A percentile compares a stretch with the other conserved stretches of the same genome.
phyloP scores from a whole-genome alignment of 129 eudicot genomes.

The Mikania micrantha region DNA sequence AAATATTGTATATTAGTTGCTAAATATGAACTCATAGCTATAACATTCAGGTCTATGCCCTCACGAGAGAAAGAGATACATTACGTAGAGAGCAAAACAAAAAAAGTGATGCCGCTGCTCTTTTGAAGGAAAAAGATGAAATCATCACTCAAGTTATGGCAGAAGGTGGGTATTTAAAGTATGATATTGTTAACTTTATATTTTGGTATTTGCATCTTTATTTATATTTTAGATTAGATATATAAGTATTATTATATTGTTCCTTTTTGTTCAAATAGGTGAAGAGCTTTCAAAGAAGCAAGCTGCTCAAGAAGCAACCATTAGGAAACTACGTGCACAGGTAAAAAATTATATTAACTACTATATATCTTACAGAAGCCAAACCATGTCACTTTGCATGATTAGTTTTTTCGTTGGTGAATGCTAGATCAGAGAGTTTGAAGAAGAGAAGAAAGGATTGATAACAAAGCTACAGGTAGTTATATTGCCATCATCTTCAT shows the following conservation, averaged over 20 bases:
- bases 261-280: constrained; percentile 38
- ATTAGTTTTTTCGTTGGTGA: constrained; percentile 11
- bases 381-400: constrained; percentile 9
- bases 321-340: constrained; percentile 90
- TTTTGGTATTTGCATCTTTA: neutral
- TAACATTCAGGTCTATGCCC: constrained; percentile 71
- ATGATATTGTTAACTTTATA: neutral
- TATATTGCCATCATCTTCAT: neutral
- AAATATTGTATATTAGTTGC: neutral
- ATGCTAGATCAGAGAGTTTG: constrained; percentile 81
- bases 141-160: constrained; percentile 96
- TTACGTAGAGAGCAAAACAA: constrained; percentile 82
- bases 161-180: constrained; percentile 46
- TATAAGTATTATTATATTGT: neutral
- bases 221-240: neutral
- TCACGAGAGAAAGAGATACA: constrained; percentile 86
- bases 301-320: constrained; percentile 91
- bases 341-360: constrained; percentile 21
- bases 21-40: constrained; percentile 5
- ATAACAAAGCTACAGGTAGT: constrained; percentile 76
- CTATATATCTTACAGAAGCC: neutral
- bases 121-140: constrained; percentile 91
- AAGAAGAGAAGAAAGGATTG: constrained; percentile 92
- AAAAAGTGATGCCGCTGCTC: constrained; percentile 85
- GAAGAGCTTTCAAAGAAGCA: constrained; percentile 96